These are phyloP conservation scores for Colletotrichum gloeosporioides DNA, from an alignment of 2,329 filamentous ascomycete genomes.

Conservation along the genomic window DNA sequence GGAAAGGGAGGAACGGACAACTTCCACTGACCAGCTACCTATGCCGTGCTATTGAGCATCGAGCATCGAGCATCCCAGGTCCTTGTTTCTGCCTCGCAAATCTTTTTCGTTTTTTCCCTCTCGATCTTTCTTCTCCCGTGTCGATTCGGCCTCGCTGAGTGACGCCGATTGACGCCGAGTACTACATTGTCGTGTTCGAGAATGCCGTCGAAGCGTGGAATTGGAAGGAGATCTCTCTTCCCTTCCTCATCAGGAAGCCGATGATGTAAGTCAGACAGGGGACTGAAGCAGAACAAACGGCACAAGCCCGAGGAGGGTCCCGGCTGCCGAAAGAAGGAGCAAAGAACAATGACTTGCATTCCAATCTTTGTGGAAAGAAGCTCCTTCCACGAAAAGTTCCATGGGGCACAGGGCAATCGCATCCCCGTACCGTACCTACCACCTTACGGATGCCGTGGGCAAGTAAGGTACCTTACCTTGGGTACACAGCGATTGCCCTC, in stretches of 20 bases:
- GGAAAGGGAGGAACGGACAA: neutral
- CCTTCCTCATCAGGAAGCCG: neutral
- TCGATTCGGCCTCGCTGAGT: neutral
- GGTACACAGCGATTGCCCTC: neutral
- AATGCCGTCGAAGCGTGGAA: neutral
- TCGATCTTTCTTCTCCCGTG: neutral
- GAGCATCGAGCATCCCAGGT: neutral
- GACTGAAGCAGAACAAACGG: neutral
- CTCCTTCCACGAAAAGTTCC: neutral
- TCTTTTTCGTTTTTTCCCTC: neutral
- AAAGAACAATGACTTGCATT: constrained; percentile 1
- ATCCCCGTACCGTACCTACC: neutral
- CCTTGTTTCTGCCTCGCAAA: neutral
- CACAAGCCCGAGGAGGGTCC: neutral
- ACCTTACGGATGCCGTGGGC: neutral
- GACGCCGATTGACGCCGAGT: neutral
- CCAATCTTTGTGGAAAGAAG: neutral
- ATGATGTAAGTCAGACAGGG: neutral
- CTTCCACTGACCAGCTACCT: neutral
- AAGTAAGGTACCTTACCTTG: neutral
- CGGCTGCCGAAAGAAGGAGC: neutral
- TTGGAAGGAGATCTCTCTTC: neutral
- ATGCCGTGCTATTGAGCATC: neutral
- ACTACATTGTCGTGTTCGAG: neutral
- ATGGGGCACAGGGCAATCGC: neutral